phyloP scores from a whole-genome alignment of 2,329 filamentous ascomycete species.

The Zymoseptoria tritici region DNA sequence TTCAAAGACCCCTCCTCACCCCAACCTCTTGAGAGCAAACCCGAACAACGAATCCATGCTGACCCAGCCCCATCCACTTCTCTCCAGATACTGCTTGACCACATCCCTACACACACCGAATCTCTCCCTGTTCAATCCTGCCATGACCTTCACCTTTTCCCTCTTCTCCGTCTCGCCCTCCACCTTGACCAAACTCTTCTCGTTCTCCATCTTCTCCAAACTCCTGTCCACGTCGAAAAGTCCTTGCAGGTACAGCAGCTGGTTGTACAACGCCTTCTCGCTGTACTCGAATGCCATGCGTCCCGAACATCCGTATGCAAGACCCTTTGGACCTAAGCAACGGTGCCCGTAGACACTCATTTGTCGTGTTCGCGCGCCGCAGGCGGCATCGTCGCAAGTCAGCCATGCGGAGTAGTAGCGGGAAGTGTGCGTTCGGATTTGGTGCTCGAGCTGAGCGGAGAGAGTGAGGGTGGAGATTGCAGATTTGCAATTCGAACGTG shows the following conservation, averaged over 20 bases:
- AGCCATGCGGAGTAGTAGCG: constrained; percentile 92
- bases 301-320: constrained; percentile 76
- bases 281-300: constrained; percentile 81
- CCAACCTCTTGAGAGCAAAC: constrained; percentile 31
- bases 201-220: constrained; percentile 37
- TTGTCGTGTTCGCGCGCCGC: constrained; percentile 78
- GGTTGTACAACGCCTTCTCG: constrained; percentile 90
- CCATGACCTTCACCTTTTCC: constrained; percentile 59
- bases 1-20: neutral
- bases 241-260: constrained; percentile 76
- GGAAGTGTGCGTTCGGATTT: constrained; percentile 69
- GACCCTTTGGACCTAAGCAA: constrained; percentile 79
- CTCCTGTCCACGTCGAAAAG: constrained; percentile 89
- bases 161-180: constrained; percentile 50
- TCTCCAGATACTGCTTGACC: constrained; percentile 51
- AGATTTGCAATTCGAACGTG: constrained; percentile 53
- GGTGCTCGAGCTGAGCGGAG: constrained; percentile 77
- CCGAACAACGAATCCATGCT: constrained; percentile 43
- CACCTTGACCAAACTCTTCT: constrained; percentile 22
- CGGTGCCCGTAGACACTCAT: constrained; percentile 88
- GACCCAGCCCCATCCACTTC: constrained; percentile 36
- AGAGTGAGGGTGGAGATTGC: constrained; percentile 64
- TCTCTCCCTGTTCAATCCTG: constrained; percentile 71
- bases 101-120: constrained; percentile 70
- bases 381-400: constrained; percentile 80